Base-by-base conservation (phyloP, 1,284 basidiomycete genomes). In the Heterobasidion annosum region DNA sequence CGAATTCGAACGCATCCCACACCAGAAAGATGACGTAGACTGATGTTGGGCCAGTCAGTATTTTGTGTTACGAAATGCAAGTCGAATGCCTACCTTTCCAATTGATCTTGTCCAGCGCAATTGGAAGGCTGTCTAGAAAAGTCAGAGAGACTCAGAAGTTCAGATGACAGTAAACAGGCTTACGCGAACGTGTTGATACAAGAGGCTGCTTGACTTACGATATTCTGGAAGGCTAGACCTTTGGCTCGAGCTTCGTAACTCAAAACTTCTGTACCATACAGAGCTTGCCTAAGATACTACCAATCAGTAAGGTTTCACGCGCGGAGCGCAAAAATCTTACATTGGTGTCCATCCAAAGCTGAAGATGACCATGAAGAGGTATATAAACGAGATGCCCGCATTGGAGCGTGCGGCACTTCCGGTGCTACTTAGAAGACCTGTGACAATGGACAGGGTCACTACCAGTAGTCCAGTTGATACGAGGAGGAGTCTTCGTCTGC, bases 311-410 rank as follows among this genome's bases (percentile, higher is more conserved):
- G 8, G 12, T 45, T 43, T 8, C 32, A 46, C 25, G 3, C 12
- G 3, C 16, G 12, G 45, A 12, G 37, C 12, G 37, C 37, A 40
- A 7, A 10, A 7, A 40, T 12, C 71, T 56, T 56, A 73, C 68
- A 81, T 75, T 0, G 78, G 74, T 3, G 78, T 81, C 73, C 74
- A 81, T 33, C 78, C 78, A 59, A 77, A 77, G 4, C 74, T 76
- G 60, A 73, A 78, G 18, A 76, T 64, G 12, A 76, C 74, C 74
- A 76, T 76, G 66, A 76, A 76, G 46, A 77, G 60, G 61, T 72
- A 76, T 40, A 76, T 72, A 56, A 75, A 76, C 0, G 71, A 68
- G 35, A 78, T 76, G 1, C 74, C 75, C 1, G 75, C 73, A 57
- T 71, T 76, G 12, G 73, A 65, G 33, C 69, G 66, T 13, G 73